Evolutionary conservation across 2,329 filamentous ascomycete genomes (phyloP).

Genomic region (Aspergillaceae sp.): DNA sequence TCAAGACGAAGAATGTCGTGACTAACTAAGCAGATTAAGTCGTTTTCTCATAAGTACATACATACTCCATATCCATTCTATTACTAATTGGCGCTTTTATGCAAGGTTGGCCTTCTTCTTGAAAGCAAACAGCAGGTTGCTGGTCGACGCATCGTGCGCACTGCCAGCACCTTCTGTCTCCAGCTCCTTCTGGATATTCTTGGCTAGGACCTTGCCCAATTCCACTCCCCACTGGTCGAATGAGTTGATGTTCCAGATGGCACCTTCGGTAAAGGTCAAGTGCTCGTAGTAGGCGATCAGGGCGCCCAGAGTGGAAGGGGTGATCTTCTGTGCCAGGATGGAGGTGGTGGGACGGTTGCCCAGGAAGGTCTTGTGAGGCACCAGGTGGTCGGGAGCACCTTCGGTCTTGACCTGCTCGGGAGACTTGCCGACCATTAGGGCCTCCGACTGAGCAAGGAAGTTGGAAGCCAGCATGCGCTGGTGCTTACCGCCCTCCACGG

Average conservation of each 20-base stretch:
- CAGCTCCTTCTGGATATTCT: constrained; percentile 80
- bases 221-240: constrained; percentile 99
- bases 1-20: background rate
- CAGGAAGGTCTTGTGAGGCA: constrained; percentile 98
- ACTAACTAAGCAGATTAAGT: background rate
- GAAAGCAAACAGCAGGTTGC: constrained; percentile 82
- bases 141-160: constrained; percentile 79
- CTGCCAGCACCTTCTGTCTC: constrained; percentile 61
- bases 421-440: constrained; percentile 47
- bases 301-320: constrained; percentile 83
- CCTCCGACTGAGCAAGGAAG: constrained; percentile 44
- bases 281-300: constrained; percentile 99
- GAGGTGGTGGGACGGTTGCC: constrained; percentile 95
- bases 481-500: constrained; percentile 82
- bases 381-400: constrained; percentile 47
- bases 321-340: constrained; percentile 88
- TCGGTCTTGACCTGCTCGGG: constrained; percentile 41
- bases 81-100: constrained; percentile 10
- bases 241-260: constrained; percentile 98
- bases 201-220: constrained; percentile 90
- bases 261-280: constrained; percentile 93
- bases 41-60: background rate
- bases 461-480: constrained; percentile 57
- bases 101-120: constrained; percentile 60
- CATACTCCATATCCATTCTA: background rate